Percentiles rank a stretch among this genome's conserved stretches.
phyloP scores from a whole-genome alignment of 2,329 filamentous ascomycete species.

The Lasiodiplodia hormozganensis region DNA sequence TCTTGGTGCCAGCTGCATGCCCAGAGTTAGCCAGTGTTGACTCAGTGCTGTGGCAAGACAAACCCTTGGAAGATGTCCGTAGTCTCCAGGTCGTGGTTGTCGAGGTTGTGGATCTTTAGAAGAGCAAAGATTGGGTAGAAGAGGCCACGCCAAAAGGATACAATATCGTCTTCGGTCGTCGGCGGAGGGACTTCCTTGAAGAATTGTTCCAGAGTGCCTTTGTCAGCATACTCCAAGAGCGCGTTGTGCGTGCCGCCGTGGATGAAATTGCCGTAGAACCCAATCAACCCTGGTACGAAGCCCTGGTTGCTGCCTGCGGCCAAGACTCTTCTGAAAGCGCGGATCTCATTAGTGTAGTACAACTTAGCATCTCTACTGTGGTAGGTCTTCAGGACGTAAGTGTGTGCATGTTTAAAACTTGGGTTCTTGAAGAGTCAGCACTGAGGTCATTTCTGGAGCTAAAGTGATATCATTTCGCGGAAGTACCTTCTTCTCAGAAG shows the following conservation, averaged over 20 bases:
- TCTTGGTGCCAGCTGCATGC: slow-evolving; percentile 49
- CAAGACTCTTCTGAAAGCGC: slow-evolving; percentile 25
- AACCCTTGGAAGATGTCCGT: not conserved
- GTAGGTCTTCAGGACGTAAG: slow-evolving; percentile 35
- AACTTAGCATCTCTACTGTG: slow-evolving; percentile 20
- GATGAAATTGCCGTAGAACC: slow-evolving; percentile 35
- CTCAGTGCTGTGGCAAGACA: not conserved
- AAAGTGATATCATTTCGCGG: not conserved
- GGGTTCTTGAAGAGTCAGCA: not conserved
- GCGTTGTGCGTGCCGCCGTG: slow-evolving; percentile 39
- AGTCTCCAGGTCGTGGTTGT: not conserved
- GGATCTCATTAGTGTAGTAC: slow-evolving; percentile 33
- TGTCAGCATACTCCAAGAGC: slow-evolving; percentile 45
- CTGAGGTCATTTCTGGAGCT: not conserved
- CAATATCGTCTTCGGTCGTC: slow-evolving; percentile 34
- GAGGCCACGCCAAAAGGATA: slow-evolving; percentile 43
- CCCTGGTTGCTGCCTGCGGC: slow-evolving; percentile 15
- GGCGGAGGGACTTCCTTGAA: slow-evolving; percentile 39
- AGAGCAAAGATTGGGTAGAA: slow-evolving; percentile 40
- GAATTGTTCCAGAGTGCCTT: slow-evolving; percentile 42
- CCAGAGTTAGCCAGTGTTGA: not conserved
- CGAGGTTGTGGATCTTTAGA: slow-evolving; percentile 35
- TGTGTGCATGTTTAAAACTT: not conserved
- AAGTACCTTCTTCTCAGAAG: not conserved
- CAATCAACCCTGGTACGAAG: slow-evolving; percentile 3